Base-by-base conservation (phyloP, 345 rosid species). In the Ceriops tagal region DNA sequence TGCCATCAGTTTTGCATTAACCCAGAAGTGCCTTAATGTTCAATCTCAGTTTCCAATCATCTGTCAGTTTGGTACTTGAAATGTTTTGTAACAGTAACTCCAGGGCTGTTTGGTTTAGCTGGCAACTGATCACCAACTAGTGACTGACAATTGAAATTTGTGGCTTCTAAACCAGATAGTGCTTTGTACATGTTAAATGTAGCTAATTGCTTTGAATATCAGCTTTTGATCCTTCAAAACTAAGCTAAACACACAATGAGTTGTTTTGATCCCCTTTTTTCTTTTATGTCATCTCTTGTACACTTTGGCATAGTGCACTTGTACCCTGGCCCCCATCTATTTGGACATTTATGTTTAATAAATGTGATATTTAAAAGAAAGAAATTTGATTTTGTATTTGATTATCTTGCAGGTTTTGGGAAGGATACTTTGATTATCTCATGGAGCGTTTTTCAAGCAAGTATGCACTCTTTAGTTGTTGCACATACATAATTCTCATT, bases 401-500 rank as follows among this genome's bases (percentile, higher is more conserved):
- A 39, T 46, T 56, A 22, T 66, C n/a, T 61, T 84, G 81, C 85
- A 96, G 99, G 85, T 96, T 96, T 73, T 96, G 98, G 99, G 99
- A 96, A 79, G 95, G 96, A 66, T 96, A 89, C 78, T 92, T 92
- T 71, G 99, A 96, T 78, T 75, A 83, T 89, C 86, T 92, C 69
- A 87, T 92, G 93, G 96, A 96, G 79, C 87, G 65, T 71, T 89
- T 89, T 70, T 85, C 97, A 22, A 85, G 78, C 87, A 88, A 86
- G 99, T 92, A 81, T 57, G 53, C 16, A 31, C 71, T 55, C 77
- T 65, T 64, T 68, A 69, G 70, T 21, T 71, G 24, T 58, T 77
- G 58, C 8, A 16, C 35, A 51, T 64, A 69, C 74, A 46, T 56
- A 55, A 30, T 57, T 72, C 47, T 43, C 49, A 43, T 43, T 43